Evolutionary conservation across 2,329 filamentous ascomycete species (phyloP).

Genomic region (Xylaria arbuscula): DNA sequence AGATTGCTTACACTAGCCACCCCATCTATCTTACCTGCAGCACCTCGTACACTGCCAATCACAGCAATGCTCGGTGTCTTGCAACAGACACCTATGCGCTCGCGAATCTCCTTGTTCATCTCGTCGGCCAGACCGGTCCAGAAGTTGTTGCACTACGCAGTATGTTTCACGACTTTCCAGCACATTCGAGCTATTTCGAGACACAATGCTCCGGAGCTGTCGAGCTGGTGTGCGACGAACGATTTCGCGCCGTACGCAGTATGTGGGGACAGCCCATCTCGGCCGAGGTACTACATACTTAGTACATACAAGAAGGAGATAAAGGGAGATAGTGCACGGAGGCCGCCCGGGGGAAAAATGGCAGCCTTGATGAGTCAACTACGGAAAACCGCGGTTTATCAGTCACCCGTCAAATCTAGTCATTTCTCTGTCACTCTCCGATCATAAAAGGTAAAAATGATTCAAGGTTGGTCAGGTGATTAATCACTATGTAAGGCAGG

Average conservation of each 20-base stretch:
- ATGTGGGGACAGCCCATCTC: background rate
- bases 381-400: slow-evolving; percentile 14
- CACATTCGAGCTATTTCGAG: slow-evolving; percentile 2
- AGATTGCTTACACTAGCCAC: too few species aligned
- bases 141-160: background rate
- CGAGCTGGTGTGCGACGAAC: background rate
- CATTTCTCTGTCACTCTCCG: background rate
- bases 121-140: slow-evolving; percentile 30
- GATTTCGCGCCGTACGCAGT: background rate
- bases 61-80: background rate
- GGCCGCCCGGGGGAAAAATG: slow-evolving; percentile 20
- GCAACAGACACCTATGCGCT: slow-evolving; percentile 1
- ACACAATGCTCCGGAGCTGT: background rate
- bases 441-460: too few species aligned
- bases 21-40: too few species aligned
- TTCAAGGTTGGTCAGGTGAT: too few species aligned
- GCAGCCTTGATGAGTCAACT: slow-evolving; percentile 27
- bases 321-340: slow-evolving; percentile 6
- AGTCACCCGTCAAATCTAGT: slow-evolving; percentile 21
- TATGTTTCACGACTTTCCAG: background rate
- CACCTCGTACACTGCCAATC: slow-evolving; percentile 10
- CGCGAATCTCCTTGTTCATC: background rate
- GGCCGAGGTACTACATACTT: background rate
- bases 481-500: too few species aligned
- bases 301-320: too few species aligned